These are phyloP conservation scores for Tetracentron sinense DNA, from an alignment of 164 flowering plant species.

Conservation along the genomic window DNA sequence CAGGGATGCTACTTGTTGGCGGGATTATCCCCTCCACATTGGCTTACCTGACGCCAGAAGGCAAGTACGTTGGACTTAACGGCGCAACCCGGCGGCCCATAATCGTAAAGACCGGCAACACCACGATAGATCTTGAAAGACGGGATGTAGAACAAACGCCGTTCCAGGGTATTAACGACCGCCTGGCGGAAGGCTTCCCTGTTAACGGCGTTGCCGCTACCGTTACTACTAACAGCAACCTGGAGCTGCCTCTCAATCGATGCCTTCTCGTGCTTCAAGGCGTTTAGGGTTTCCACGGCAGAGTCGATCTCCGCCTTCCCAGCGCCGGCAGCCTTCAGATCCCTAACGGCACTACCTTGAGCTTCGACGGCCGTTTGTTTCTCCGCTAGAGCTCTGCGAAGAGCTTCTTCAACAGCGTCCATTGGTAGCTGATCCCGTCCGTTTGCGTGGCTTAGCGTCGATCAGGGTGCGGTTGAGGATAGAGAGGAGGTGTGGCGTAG, in stretches of 20 bases:
- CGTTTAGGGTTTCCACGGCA: slow-evolving; percentile 43
- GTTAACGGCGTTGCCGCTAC: slow-evolving; percentile 14
- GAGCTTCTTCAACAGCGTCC: slow-evolving; percentile 43
- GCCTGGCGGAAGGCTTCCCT: slow-evolving; percentile 72
- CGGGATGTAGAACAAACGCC: slow-evolving; percentile 78
- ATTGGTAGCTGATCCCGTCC: slow-evolving; percentile 11
- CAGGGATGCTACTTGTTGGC: not conserved
- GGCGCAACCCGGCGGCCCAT: slow-evolving; percentile 95
- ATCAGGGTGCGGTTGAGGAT: not conserved
- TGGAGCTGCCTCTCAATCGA: slow-evolving; percentile 41
- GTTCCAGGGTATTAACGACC: slow-evolving; percentile 72
- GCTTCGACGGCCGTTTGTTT: slow-evolving; percentile 46
- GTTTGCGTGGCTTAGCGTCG: not conserved
- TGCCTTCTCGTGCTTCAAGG: slow-evolving; percentile 48
- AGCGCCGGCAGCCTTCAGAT: slow-evolving; percentile 40
- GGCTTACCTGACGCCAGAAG: slow-evolving; percentile 86
- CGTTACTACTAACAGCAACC: slow-evolving; percentile 23
- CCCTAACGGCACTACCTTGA: slow-evolving; percentile 45
- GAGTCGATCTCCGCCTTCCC: slow-evolving; percentile 44
- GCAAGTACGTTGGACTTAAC: slow-evolving; percentile 86
- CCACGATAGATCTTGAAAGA: slow-evolving; percentile 91
- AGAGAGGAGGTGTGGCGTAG: not conserved
- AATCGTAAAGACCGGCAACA: slow-evolving; percentile 91
- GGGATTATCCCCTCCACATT: not conserved
- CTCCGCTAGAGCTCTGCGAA: slow-evolving; percentile 41